Evolutionary conservation across 768 basidiomycete genomes (phyloP).

Genomic region (Rhodotorula babjevae): DNA sequence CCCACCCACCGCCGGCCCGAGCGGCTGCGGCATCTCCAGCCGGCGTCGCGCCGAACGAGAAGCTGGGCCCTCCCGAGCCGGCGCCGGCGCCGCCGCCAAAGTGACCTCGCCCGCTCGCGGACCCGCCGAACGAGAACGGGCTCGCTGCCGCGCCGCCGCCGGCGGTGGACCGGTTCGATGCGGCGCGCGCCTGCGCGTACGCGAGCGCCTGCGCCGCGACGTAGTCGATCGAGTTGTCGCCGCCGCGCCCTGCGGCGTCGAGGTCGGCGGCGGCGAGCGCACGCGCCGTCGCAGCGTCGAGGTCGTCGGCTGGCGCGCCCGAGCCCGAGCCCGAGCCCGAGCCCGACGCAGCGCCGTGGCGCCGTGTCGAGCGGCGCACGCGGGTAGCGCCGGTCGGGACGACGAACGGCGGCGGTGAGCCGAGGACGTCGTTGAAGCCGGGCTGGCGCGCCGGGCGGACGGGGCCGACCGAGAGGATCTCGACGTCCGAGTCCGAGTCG

Average conservation of each 20-base stretch:
- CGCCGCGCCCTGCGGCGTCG: not conserved
- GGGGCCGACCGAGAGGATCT: conserved; percentile 2
- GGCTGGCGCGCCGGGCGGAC: not conserved
- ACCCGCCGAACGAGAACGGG: too few species aligned
- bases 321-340: not conserved
- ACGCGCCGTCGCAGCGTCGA: not conserved
- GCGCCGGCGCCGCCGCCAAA: not conserved
- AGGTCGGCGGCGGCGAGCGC: not conserved
- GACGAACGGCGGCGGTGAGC: conserved; percentile 12
- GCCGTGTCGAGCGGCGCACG: not conserved
- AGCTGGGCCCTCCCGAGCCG: not conserved
- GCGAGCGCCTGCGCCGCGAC: not conserved
- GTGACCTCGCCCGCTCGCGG: not conserved
- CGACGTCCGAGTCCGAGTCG: not conserved
- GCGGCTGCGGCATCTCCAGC: not conserved
- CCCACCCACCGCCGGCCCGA: not conserved
- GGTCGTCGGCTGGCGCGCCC: not conserved
- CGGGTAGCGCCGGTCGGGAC: not conserved
- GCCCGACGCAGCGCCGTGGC: not conserved
- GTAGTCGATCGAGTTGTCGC: not conserved
- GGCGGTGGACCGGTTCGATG: not conserved
- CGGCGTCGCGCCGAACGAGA: not conserved
- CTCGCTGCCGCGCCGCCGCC: too few species aligned
- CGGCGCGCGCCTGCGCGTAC: not conserved
- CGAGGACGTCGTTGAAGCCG: not conserved